Conservation (phyloP, 2,329 filamentous ascomycete genomes). For the Lecanicillium sp. region DNA sequence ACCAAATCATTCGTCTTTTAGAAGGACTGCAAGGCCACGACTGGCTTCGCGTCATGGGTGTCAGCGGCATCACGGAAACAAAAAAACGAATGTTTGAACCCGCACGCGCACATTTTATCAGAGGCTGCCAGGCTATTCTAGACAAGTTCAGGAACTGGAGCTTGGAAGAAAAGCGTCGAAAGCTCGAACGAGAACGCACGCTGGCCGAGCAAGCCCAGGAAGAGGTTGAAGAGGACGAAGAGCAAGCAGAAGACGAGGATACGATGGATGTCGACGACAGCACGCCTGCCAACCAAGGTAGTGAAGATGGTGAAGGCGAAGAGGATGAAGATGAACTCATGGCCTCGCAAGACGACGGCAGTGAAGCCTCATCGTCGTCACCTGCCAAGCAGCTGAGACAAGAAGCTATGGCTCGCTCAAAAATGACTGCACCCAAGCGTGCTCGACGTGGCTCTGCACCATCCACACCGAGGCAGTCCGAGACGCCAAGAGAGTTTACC, state of each 20-base stretch:
- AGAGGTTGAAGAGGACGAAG: conserved; percentile 29
- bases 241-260: conserved; percentile 24
- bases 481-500: conserved; percentile 58
- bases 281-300: conserved; percentile 29
- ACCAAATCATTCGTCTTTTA: conserved; percentile 59
- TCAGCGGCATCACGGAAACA: conserved; percentile 76
- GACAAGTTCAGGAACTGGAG: conserved; percentile 87
- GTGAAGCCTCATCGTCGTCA: conserved; percentile 32
- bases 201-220: conserved; percentile 28
- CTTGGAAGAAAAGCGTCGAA: conserved; percentile 79
- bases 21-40: conserved; percentile 85
- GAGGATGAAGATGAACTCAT: conserved; percentile 10
- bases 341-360: conserved; percentile 52
- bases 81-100: conserved; percentile 83
- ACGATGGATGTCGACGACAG: conserved; percentile 22
- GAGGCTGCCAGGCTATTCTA: conserved; percentile 72
- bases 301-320: conserved; percentile 38
- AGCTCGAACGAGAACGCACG: conserved; percentile 64
- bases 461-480: conserved; percentile 27
- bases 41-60: conserved; percentile 88
- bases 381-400: conserved; percentile 67
- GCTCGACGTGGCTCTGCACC: conserved; percentile 26
- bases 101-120: conserved; percentile 78
- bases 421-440: conserved; percentile 31
- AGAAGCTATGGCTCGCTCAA: conserved; percentile 56